Base-by-base conservation (phyloP, 257 asterid species). In the Ilex aquifolium region DNA sequence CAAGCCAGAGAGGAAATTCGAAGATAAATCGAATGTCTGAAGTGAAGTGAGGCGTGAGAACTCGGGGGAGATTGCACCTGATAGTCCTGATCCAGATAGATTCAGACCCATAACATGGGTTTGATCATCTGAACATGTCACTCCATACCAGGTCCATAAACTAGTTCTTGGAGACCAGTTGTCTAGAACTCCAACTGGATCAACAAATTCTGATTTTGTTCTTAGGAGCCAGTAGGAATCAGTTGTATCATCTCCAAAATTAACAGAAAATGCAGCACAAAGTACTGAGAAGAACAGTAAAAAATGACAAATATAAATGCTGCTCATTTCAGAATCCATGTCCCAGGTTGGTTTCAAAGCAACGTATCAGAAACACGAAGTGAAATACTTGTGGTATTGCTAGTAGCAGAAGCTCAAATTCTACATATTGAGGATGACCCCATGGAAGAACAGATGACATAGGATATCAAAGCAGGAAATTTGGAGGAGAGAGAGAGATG, bases 121-220 rank as follows among this genome's bases (percentile, higher is more conserved):
- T 60, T 70, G 71, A 73, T 86, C 86, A 54, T 68, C 70, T 66
- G 95, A 71, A 62, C 98, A 91, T 56, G 81, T 65, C 61, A 91
- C 77, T 56, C 95, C 96, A 69, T 76, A 64, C 98, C 98, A 91
- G 42, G 79, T 59, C 64, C 98, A 91, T 32, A 85, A 60, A 51
- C 69, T 73, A 27, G 79, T 72, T 62, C 65, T 80, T 72, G 72
- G 75, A 64, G 78, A 62, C 98, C 98, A 91, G 76, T 61, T 82
- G n/a, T 74, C 59, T 55, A 91, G 87, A 77, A 70, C 79, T 49
- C 82, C 81, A 11, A 66, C 59, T 5, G 88, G 88, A 74, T 88
- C 90, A 56, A 77, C 59, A 65, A 91, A 66, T 63, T 81, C 72
- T 12, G 95, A 82, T 68, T 86, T 91, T 67, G 84, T 81, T 63